Conservation (phyloP, 179 eudicot species). For the Nepenthes alata region DNA sequence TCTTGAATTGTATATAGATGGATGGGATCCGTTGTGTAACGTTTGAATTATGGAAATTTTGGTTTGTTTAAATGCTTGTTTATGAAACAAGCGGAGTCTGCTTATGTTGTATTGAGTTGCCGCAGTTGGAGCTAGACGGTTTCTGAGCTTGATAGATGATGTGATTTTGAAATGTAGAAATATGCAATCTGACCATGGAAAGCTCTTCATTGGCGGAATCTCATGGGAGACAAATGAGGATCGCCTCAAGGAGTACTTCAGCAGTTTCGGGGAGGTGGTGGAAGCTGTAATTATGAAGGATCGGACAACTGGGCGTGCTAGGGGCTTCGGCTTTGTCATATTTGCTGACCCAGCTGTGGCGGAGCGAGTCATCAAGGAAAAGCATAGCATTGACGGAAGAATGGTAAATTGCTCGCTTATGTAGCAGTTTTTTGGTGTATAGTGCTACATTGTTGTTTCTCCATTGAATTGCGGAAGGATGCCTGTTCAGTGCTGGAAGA, state of each 20-base stretch:
- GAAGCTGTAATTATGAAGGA: conserved; percentile 89
- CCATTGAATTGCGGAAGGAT: neutral
- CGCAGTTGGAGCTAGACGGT: too few species aligned
- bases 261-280: conserved; percentile 59
- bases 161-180: conserved; percentile 26
- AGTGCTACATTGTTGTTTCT: neutral
- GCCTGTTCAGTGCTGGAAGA: neutral
- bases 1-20: neutral
- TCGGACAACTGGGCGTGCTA: conserved; percentile 73
- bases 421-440: neutral
- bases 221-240: conserved; percentile 90
- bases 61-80: neutral
- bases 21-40: conserved; percentile 11
- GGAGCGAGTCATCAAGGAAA: conserved; percentile 64
- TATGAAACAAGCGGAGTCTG: neutral
- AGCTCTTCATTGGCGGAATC: conserved; percentile 76
- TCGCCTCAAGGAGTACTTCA: conserved; percentile 64
- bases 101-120: neutral
- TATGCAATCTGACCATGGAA: conserved; percentile 90
- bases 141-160: neutral
- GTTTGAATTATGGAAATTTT: neutral
- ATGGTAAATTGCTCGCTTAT: conserved; percentile 34
- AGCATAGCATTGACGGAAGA: conserved; percentile 74
- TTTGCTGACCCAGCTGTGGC: conserved; percentile 70
- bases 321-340: conserved; percentile 80